phyloP scores from a whole-genome alignment of 352 stramenopile genomes.

The Phytophthora sansomeana region DNA sequence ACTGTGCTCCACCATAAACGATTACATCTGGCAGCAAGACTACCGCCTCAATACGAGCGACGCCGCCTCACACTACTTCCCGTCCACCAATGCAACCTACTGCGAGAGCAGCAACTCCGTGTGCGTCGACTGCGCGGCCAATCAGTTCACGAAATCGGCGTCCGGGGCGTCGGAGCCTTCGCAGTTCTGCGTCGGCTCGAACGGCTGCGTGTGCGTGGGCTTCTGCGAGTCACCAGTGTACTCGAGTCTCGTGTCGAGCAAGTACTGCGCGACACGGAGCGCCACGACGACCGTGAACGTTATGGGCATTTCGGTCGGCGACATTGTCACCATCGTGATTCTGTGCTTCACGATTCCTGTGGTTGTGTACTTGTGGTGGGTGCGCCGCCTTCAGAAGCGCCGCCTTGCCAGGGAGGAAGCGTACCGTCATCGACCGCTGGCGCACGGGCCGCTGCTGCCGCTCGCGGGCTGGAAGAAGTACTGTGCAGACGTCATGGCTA shows the following conservation, averaged over 20 bases:
- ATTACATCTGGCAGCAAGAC: conserved; percentile 42
- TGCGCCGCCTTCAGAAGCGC: conserved; percentile 14
- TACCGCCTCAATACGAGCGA: conserved; percentile 38
- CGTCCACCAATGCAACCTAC: conserved; percentile 49
- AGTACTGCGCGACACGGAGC: conserved; percentile 32
- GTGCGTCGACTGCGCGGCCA: conserved; percentile 16
- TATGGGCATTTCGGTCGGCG: conserved; percentile 30
- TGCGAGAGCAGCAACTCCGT: conserved; percentile 42
- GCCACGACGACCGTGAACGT: conserved; percentile 18
- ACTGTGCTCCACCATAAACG: conserved; percentile 40
- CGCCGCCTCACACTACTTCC: conserved; percentile 41
- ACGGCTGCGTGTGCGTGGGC: conserved; percentile 44
- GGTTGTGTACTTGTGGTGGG: conserved; percentile 29
- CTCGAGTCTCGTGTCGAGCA: conserved; percentile 20
- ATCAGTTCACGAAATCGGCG: conserved; percentile 27
- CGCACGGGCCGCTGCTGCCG: conserved; percentile 36
- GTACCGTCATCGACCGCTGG: conserved; percentile 16
- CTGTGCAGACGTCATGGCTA: conserved; percentile 32
- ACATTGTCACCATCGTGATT: conserved; percentile 41
- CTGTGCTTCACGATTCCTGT: conserved; percentile 37
- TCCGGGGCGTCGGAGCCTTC: conserved; percentile 24
- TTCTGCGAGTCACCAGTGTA: conserved; percentile 47
- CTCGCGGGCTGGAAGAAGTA: conserved; percentile 47
- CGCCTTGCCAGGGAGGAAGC: conserved; percentile 14
- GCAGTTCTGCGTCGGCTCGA: conserved; percentile 39